Percentiles rank a stretch among this genome's conserved stretches.
phyloP scores from a whole-genome alignment of 441 rosid genomes.

The Erodium trifolium region DNA sequence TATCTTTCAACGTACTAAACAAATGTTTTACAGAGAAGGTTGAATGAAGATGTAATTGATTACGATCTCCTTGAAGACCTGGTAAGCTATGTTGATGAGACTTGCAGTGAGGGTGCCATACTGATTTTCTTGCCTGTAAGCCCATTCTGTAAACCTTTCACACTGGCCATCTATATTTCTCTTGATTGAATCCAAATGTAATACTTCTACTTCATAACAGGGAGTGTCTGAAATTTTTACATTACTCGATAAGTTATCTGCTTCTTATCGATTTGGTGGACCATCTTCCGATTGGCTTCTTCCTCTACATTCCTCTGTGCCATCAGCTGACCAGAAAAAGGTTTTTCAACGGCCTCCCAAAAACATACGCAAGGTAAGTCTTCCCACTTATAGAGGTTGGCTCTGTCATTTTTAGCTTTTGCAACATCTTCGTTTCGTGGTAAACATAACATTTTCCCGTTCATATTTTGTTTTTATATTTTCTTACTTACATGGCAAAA shows the following conservation, averaged over 20 bases:
- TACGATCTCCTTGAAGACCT: conserved; percentile 90
- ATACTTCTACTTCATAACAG: conserved; percentile 34
- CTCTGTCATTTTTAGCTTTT: conserved; percentile 8
- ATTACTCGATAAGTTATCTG: conserved; percentile 66
- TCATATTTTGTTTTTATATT: not conserved
- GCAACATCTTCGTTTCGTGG: conserved; percentile 3
- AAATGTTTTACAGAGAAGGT: conserved; percentile 47
- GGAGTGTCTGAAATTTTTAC: conserved; percentile 69
- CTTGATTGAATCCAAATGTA: not conserved
- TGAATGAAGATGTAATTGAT: conserved; percentile 80
- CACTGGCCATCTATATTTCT: not conserved
- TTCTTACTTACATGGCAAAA: not conserved
- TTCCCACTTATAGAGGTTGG: conserved; percentile 14
- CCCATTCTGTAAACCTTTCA: conserved; percentile 17
- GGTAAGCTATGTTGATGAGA: conserved; percentile 75
- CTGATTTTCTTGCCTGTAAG: conserved; percentile 87
- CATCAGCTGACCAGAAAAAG: conserved; percentile 66
- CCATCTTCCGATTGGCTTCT: conserved; percentile 76
- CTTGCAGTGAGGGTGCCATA: conserved; percentile 70
- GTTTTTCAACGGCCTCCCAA: conserved; percentile 73
- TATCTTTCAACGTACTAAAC: conserved; percentile 17
- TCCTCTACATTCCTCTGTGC: conserved; percentile 81
- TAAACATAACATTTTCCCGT: not conserved
- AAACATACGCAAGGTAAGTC: conserved; percentile 63
- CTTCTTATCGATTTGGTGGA: conserved; percentile 82